phyloP scores from a whole-genome alignment of 2,329 filamentous ascomycete species.

The Beauveria caledonica region DNA sequence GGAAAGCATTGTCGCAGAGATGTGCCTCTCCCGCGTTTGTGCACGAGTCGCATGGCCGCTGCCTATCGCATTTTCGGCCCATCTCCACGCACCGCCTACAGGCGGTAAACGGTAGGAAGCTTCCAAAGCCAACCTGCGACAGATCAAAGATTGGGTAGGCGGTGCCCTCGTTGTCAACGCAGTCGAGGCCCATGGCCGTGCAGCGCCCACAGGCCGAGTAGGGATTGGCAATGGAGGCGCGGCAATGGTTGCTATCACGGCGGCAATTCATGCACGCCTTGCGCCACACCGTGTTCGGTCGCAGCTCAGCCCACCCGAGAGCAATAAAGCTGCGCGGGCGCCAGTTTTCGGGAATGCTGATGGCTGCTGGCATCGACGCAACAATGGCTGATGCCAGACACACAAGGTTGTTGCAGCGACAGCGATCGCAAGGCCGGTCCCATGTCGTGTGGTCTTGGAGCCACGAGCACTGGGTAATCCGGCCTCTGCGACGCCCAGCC shows the following conservation, averaged over 20 bases:
- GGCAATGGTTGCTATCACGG: conserved; percentile 15
- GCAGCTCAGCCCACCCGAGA: conserved; percentile 15
- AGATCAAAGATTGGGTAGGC: conserved; percentile 21
- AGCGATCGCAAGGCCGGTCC: conserved; percentile 17
- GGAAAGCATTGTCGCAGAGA: conserved; percentile 13
- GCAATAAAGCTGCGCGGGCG: conserved; percentile 8
- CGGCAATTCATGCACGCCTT: conserved; percentile 14
- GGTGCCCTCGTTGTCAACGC: conserved; percentile 12
- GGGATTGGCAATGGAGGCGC: conserved; percentile 11
- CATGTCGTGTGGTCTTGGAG: conserved; percentile 15
- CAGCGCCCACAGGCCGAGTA: conserved; percentile 20
- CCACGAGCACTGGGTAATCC: conserved; percentile 16
- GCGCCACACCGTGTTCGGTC: conserved; percentile 12
- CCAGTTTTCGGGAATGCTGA: conserved; percentile 15
- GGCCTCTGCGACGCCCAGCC: neutral
- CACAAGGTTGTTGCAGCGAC: conserved; percentile 11
- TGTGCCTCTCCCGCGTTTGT: conserved; percentile 14
- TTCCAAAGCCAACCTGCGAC: conserved; percentile 25
- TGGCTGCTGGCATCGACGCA: conserved; percentile 4
- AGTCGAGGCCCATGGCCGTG: conserved; percentile 24
- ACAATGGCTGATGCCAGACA: conserved; percentile 17
- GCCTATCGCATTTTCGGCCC: conserved; percentile 25
- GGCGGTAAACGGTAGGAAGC: conserved; percentile 18
- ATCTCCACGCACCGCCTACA: conserved; percentile 19
- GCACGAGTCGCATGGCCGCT: conserved; percentile 31